A percentile compares a stretch with the other conserved stretches of the same genome.
phyloP scores from a whole-genome alignment of 1,139 yeast species.

The Chernovozyma aurita region DNA sequence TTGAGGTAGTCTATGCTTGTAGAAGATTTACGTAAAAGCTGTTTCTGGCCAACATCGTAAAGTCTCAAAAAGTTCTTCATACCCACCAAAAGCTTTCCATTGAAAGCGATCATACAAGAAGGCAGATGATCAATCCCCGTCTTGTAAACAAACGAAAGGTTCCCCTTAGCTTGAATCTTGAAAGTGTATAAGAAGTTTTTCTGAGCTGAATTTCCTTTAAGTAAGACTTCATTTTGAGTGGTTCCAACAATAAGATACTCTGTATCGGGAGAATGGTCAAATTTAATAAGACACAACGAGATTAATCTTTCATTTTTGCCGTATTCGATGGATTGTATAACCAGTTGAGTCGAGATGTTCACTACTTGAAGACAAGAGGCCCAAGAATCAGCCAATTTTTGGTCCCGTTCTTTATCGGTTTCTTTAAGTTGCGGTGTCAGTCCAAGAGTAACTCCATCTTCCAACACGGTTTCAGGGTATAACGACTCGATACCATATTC shows the following conservation, averaged over 20 bases:
- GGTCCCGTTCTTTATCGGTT: conserved; percentile 14
- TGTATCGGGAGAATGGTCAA: conserved; percentile 4
- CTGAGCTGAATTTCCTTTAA: background rate
- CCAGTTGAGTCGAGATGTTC: conserved; percentile 29
- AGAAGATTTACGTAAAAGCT: conserved; percentile 63
- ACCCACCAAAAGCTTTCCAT: conserved; percentile 62
- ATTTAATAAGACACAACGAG: conserved; percentile 12
- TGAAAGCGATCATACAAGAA: conserved; percentile 49
- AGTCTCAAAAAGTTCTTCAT: conserved; percentile 50
- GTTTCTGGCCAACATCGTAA: conserved; percentile 76
- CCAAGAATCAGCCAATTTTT: conserved; percentile 17
- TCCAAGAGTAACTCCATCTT: background rate
- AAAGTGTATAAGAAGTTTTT: conserved; percentile 42
- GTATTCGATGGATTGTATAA: conserved; percentile 40
- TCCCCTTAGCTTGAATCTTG: conserved; percentile 23
- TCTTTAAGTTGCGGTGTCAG: conserved; percentile 8
- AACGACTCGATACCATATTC: conserved; percentile 39
- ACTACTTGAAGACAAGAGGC: conserved; percentile 50
- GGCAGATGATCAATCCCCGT: conserved; percentile 55
- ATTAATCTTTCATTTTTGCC: conserved; percentile 36
- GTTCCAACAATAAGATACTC: conserved; percentile 49
- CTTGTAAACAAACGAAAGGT: conserved; percentile 52
- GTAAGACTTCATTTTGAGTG: conserved; percentile 1
- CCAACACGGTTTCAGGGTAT: conserved; percentile 10
- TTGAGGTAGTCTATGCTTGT: conserved; percentile 33